Evolutionary conservation across 768 basidiomycete genomes (phyloP).

Genomic region (Pulveroboletus ravenelii): DNA sequence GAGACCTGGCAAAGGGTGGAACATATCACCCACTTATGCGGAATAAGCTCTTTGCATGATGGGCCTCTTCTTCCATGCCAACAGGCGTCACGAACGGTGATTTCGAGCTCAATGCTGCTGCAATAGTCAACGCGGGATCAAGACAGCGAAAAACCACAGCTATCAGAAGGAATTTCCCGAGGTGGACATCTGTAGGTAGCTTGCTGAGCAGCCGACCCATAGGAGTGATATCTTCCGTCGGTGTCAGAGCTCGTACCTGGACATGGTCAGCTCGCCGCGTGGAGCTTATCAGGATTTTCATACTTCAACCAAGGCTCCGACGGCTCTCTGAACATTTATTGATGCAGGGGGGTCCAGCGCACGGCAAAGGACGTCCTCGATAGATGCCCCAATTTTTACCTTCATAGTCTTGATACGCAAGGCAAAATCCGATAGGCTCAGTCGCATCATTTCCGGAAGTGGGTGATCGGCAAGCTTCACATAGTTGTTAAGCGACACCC

Average conservation of each 20-base stretch:
- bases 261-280: background rate
- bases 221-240: conserved; percentile 86
- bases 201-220: conserved; percentile 89
- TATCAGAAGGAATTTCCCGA: conserved; percentile 87
- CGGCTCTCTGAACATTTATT: conserved; percentile 85
- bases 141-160: conserved; percentile 84
- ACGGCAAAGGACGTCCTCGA: conserved; percentile 83
- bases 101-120: conserved; percentile 87
- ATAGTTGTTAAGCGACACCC: background rate
- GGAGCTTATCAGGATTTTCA: background rate
- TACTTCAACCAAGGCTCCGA: conserved; percentile 89
- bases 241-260: conserved; percentile 81
- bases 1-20: background rate
- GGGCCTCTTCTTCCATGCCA: conserved; percentile 82
- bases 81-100: conserved; percentile 89
- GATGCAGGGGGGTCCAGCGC: conserved; percentile 87
- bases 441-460: conserved; percentile 90
- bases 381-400: conserved; percentile 74
- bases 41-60: conserved; percentile 78
- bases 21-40: conserved; percentile 50
- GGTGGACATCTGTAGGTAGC: conserved; percentile 91
- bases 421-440: conserved; percentile 88
- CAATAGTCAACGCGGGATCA: conserved; percentile 95
- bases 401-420: conserved; percentile 93
- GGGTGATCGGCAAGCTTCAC: conserved; percentile 81